Conservation (phyloP, 176 grass and related monocot species). For the Puccinellia tenuiflora region DNA sequence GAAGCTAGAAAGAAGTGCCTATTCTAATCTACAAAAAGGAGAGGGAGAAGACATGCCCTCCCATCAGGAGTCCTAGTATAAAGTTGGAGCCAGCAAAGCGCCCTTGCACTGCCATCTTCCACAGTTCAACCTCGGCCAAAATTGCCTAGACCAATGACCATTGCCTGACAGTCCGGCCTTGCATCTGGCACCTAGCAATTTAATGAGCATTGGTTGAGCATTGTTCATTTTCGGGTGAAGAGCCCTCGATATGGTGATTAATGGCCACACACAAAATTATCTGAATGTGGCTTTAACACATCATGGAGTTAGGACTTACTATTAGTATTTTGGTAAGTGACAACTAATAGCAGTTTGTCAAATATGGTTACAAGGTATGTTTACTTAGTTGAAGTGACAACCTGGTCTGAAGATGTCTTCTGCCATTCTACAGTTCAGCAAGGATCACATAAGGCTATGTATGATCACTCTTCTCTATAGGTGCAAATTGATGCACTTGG, state of each 20-base stretch:
- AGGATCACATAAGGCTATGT: neutral
- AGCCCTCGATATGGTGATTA: neutral
- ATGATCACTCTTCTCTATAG: neutral
- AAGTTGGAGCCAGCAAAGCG: neutral
- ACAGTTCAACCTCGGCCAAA: neutral
- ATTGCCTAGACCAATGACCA: neutral
- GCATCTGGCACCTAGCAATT: neutral
- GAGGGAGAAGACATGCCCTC: neutral
- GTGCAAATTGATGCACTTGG: neutral
- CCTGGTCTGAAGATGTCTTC: neutral
- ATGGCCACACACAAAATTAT: neutral
- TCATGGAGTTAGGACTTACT: neutral
- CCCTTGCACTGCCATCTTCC: neutral
- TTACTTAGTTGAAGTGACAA: neutral
- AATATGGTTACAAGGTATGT: neutral
- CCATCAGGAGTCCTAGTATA: neutral
- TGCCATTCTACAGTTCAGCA: neutral
- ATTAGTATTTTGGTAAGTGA: constrained; percentile 11
- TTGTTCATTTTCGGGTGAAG: constrained; percentile 7
- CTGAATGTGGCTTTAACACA: neutral
- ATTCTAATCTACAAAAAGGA: neutral
- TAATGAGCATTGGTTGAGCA: neutral
- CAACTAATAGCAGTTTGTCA: neutral
- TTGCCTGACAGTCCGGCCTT: neutral
- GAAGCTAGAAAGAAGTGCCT: neutral